A percentile compares a stretch with the other conserved stretches of the same genome.
phyloP scores from a whole-genome alignment of 352 stramenopile species.

The Globisporangium okanoganense region DNA sequence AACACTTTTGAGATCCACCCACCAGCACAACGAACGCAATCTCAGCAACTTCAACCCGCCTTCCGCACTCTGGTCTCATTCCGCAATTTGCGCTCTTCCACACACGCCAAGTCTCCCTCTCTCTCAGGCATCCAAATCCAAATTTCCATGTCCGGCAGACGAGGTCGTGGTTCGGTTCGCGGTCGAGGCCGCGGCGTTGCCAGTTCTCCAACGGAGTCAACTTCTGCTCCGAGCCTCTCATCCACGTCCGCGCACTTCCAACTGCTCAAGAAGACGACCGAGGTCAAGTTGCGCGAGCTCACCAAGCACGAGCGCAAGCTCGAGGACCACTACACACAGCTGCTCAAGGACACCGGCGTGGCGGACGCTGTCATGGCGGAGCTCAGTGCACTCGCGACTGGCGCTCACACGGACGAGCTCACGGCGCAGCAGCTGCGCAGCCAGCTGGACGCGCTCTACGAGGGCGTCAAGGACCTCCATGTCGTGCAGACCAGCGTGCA shows the following conservation, averaged over 20 bases:
- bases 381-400: neutral
- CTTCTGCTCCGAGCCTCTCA: too few species aligned
- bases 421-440: conserved; percentile 4
- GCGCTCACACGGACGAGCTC: neutral
- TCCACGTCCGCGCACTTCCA: conserved; percentile 29
- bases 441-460: conserved; percentile 32
- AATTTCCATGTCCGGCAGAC: too few species aligned
- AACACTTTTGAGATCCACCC: too few species aligned
- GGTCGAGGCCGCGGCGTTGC: too few species aligned
- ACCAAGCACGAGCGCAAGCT: conserved; percentile 41
- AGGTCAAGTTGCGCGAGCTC: conserved; percentile 48
- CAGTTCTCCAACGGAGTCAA: too few species aligned
- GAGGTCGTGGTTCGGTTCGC: too few species aligned
- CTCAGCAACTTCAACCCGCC: too few species aligned
- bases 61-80: neutral
- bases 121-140: too few species aligned
- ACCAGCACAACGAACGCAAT: too few species aligned
- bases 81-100: neutral
- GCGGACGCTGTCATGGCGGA: neutral
- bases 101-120: too few species aligned
- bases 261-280: conserved; percentile 38
- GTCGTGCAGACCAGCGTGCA: conserved; percentile 41
- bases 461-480: conserved; percentile 39
- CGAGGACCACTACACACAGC: conserved; percentile 28
- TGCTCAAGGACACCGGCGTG: conserved; percentile 19